Conservation (phyloP, 352 stramenopile genomes). For the Pythium volutum region DNA sequence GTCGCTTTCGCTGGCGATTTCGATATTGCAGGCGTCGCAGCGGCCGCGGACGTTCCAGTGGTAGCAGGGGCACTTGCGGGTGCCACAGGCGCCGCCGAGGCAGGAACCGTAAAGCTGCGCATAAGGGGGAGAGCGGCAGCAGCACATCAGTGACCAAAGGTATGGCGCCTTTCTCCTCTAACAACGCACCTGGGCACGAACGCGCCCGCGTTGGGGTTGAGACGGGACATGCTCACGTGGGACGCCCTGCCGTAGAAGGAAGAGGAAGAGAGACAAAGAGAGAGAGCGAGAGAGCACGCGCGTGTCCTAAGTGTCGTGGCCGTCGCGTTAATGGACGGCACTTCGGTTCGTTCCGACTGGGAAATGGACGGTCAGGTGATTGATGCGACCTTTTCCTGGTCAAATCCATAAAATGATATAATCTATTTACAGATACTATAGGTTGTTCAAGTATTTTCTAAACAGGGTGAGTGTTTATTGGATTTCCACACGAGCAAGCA, state of each 20-base stretch:
- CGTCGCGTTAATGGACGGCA: not conserved
- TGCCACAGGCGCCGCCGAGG: not conserved
- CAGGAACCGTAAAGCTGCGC: slow-evolving; percentile 2
- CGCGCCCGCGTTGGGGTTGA: slow-evolving; percentile 83
- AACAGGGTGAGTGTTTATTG: not conserved
- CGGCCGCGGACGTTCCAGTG: slow-evolving; percentile 13
- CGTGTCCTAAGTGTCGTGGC: not conserved
- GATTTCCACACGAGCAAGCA: no score
- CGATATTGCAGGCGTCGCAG: not conserved
- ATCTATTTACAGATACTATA: not conserved
- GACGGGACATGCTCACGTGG: slow-evolving; percentile 34
- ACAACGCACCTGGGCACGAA: slow-evolving; percentile 72
- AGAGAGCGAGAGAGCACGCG: no score
- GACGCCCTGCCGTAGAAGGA: not conserved
- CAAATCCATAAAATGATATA: not conserved
- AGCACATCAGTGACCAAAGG: not conserved
- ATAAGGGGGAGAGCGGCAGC: not conserved
- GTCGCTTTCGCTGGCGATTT: slow-evolving; percentile 5
- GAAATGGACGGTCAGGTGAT: not conserved
- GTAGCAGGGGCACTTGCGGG: slow-evolving; percentile 23
- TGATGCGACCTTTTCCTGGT: not conserved
- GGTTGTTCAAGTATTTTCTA: not conserved
- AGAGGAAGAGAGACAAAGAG: not conserved
- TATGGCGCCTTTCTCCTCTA: not conserved
- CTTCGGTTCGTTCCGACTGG: not conserved